Evolutionary conservation across 331 rosid genomes (phyloP).

Genomic region (Malus hybrid): DNA sequence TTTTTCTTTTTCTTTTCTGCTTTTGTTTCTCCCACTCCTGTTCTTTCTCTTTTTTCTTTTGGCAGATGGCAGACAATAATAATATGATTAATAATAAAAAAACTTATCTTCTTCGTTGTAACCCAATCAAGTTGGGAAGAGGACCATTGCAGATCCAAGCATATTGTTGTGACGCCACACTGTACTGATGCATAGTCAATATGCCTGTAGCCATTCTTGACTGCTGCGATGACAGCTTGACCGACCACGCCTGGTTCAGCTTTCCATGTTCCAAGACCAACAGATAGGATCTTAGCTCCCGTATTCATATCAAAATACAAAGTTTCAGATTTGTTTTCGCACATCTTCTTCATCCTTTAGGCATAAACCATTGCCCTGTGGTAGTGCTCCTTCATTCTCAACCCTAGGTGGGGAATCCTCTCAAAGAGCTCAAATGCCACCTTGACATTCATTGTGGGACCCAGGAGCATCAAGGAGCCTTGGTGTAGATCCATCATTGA

Average conservation of each 20-base stretch:
- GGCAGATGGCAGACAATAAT: no score
- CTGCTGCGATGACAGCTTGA: conserved; percentile 52
- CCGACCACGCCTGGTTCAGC: conserved; percentile 57
- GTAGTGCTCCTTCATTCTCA: conserved; percentile 80
- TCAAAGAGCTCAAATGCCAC: conserved; percentile 85
- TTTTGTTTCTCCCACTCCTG: no score
- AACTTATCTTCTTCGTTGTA: no score
- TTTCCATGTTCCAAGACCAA: conserved; percentile 81
- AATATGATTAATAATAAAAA: no score
- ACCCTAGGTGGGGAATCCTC: conserved; percentile 70
- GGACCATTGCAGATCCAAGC: no score
- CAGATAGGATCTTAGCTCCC: conserved; percentile 54
- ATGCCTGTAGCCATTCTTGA: conserved; percentile 74
- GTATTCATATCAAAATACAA: conserved; percentile 56
- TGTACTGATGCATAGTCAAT: conserved; percentile 60
- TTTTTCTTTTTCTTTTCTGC: no score
- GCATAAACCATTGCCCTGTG: conserved; percentile 53
- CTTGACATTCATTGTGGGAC: conserved; percentile 92
- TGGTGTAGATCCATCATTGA: conserved; percentile 92
- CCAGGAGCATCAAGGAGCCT: conserved; percentile 76
- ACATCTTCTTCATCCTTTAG: conserved; percentile 36
- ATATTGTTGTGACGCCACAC: no score
- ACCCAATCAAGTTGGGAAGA: no score
- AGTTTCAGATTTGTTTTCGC: no score
- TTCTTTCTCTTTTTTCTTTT: no score